Base-by-base conservation (phyloP, 2,329 filamentous ascomycete genomes). In the Microsporum audouinii region DNA sequence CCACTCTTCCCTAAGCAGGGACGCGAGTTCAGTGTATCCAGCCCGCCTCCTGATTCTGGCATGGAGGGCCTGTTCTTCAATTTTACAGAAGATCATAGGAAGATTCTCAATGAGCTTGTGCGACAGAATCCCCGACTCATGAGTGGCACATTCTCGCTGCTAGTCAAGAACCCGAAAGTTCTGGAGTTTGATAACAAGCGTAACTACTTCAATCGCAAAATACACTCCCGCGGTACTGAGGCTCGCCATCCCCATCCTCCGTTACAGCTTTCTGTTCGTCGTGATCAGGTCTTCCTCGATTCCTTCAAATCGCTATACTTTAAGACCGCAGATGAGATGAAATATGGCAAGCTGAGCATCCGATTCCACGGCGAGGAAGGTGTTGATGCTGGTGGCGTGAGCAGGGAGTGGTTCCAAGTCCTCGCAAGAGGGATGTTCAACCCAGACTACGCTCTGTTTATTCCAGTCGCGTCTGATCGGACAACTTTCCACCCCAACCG, bases 101-200 rank as follows among this genome's bases (percentile, higher is more conserved):
- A 96, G 71, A 95, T 99, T 66, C 83, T 99, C 67, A 99, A 99
- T 71, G 94, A 99, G 72, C 87, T 99, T 65, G 94, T 99, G 60
- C 88, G 95, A 65, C 90, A 95, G 71, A 97, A 95, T 67, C 94
- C 95, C 34, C 95, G 96, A 74, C 84, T 99, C 65, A 99, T 99
- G 95, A 96, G 92, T 62, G 94, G 94, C 59, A 96, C 92, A 2
- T 96, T 99, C 76, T 91, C 92, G 8, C 81, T 99, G 14, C 78
- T 99, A 56, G 94, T 97, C 65, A 96, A 96, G 80, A 99, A 99
- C 71, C 95, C 94, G 31, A 99, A 97, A 80, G 95, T 99, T 2
- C 80, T 99, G 10, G 94, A 99, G 71, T 99, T 99, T 70, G 94
- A 99, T 77, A 99, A 99, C 79, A 99, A 99, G 80, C 91, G 94